phyloP scores from a whole-genome alignment of 1,284 basidiomycete species.

The Pyrrhoderma lamaoense region DNA sequence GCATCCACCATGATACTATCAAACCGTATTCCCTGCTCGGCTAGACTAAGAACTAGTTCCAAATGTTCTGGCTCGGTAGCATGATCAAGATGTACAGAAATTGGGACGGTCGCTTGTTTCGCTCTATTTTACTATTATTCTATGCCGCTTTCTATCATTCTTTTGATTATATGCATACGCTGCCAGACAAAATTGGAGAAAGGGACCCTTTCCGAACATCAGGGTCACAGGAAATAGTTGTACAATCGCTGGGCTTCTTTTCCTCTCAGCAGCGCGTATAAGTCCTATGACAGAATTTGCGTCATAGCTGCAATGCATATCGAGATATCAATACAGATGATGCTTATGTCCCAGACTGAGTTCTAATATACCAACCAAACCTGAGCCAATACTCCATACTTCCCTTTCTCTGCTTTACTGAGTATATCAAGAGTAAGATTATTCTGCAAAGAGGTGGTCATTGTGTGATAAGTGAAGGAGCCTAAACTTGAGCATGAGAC shows the following conservation, averaged over 20 bases:
- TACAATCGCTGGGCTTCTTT: constrained; percentile 38
- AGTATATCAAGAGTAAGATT: constrained; percentile 40
- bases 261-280: constrained; percentile 40
- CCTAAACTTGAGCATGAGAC: too few relatives aligned
- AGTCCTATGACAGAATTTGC: constrained; percentile 39
- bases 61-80: constrained; percentile 42
- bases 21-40: constrained; percentile 40
- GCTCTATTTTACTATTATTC: too few relatives aligned
- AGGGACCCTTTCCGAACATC: constrained; percentile 39
- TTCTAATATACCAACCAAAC: constrained; percentile 29
- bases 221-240: constrained; percentile 42
- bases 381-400: constrained; percentile 40
- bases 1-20: constrained; percentile 49
- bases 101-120: constrained; percentile 40
- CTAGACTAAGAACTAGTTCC: constrained; percentile 38
- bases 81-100: constrained; percentile 43
- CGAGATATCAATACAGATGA: background rate
- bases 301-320: constrained; percentile 38
- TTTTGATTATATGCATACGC: constrained; percentile 32
- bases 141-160: too few relatives aligned
- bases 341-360: background rate
- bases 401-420: constrained; percentile 34
- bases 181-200: constrained; percentile 40
- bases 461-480: background rate
- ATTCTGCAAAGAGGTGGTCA: constrained; percentile 18